Percentiles rank a stretch among this genome's conserved stretches.
Evolutionary conservation across 257 asterid genomes (phyloP).

Genomic region (Lavandula angustifolia): DNA sequence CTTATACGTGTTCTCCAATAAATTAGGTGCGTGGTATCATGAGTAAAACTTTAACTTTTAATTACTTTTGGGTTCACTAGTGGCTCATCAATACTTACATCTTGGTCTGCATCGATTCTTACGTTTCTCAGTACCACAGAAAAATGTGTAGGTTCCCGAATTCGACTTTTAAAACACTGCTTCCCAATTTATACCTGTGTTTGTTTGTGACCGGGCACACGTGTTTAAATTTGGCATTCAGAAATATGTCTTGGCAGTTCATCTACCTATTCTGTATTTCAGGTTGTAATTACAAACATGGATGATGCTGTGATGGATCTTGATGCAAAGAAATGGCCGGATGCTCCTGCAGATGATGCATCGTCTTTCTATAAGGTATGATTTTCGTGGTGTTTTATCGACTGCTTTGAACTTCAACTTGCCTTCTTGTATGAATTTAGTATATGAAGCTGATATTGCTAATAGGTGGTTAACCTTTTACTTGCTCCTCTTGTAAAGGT

Average conservation of each 20-base stretch:
- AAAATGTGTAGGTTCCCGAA: too few relatives aligned
- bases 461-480: conserved; percentile 11
- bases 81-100: too few relatives aligned
- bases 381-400: not conserved
- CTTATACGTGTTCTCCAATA: too few relatives aligned
- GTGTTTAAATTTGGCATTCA: not conserved
- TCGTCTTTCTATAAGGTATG: conserved; percentile 73
- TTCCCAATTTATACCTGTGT: not conserved
- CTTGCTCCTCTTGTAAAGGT: conserved; percentile 47
- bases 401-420: not conserved
- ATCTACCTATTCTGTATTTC: conserved; percentile 20
- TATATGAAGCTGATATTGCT: conserved; percentile 6
- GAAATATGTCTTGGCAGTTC: not conserved
- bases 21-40: too few relatives aligned
- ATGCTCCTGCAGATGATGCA: conserved; percentile 67
- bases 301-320: conserved; percentile 66
- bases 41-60: too few relatives aligned
- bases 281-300: conserved; percentile 84
- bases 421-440: not conserved
- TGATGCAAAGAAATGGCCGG: conserved; percentile 97
- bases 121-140: too few relatives aligned
- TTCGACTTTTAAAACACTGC: too few relatives aligned
- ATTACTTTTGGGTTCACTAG: too few relatives aligned
- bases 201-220: not conserved
- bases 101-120: too few relatives aligned